A percentile compares a stretch with the other conserved stretches of the same genome.
phyloP scores from a whole-genome alignment of 805 yeast genomes.

The Wickerhamiella allomyrinae region DNA sequence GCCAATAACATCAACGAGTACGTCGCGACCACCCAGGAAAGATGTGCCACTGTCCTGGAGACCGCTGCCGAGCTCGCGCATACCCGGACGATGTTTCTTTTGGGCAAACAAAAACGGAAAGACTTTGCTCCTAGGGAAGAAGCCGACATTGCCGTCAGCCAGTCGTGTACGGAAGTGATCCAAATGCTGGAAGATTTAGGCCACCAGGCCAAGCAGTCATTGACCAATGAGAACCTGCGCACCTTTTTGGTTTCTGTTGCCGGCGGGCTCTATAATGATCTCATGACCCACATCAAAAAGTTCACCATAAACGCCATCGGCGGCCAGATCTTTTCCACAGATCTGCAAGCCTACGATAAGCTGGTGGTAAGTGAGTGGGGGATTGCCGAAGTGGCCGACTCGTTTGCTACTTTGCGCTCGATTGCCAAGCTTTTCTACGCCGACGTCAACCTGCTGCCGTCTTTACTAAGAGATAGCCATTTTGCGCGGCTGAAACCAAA shows the following conservation, averaged over 20 bases:
- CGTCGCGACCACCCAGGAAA: slow-evolving; percentile 38
- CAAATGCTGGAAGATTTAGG: slow-evolving; percentile 35
- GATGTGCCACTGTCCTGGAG: slow-evolving; percentile 51
- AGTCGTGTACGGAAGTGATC: slow-evolving; percentile 51
- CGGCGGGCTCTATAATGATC: slow-evolving; percentile 36
- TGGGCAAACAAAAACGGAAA: slow-evolving; percentile 56
- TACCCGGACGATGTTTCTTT: slow-evolving; percentile 34
- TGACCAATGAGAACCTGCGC: slow-evolving; percentile 36
- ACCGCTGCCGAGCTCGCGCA: slow-evolving; percentile 43
- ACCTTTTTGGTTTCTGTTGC: slow-evolving; percentile 45
- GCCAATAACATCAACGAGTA: slow-evolving; percentile 40
- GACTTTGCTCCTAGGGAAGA: slow-evolving; percentile 47
- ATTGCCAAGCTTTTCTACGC: slow-evolving; percentile 75
- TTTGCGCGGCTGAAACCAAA: slow-evolving; percentile 49
- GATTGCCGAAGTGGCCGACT: slow-evolving; percentile 43
- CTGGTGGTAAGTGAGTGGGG: slow-evolving; percentile 50
- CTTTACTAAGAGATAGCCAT: slow-evolving; percentile 71
- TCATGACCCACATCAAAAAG: slow-evolving; percentile 61
- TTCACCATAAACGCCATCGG: slow-evolving; percentile 69
- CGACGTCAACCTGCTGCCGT: slow-evolving; percentile 61
- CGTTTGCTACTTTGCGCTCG: slow-evolving; percentile 60
- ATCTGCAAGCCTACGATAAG: slow-evolving; percentile 61
- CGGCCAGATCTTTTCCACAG: slow-evolving; percentile 69
- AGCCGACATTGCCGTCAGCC: slow-evolving; percentile 34
- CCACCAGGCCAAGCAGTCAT: slow-evolving; percentile 27